Evolutionary conservation across 257 asterid species (phyloP).

Genomic region (Vinca minor): DNA sequence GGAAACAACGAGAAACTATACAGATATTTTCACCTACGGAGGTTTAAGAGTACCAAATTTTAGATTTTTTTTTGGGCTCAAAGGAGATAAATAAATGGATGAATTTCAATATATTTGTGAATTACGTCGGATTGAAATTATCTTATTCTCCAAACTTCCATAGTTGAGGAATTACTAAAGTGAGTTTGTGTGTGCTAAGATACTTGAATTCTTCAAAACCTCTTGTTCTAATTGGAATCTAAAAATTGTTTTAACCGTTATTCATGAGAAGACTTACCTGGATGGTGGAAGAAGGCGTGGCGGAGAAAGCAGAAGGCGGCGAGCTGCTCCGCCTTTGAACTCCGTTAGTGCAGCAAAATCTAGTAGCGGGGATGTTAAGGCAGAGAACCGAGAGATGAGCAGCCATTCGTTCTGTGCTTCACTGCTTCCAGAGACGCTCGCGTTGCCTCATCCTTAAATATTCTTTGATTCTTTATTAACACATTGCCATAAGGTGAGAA

Average conservation of each 20-base stretch:
- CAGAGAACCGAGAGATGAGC: constrained; percentile 44
- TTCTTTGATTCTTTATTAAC: no score
- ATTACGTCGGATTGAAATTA: no score
- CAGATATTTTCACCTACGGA: not conserved
- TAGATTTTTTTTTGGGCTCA: not conserved
- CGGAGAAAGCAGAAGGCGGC: constrained; percentile 25
- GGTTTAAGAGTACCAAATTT: not conserved
- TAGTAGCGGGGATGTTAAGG: constrained; percentile 34
- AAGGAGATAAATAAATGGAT: not conserved
- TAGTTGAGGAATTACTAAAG: not conserved
- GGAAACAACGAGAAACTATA: not conserved
- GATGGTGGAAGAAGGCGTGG: constrained; percentile 46
- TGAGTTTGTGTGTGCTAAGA: not conserved
- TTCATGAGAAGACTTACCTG: constrained; percentile 36
- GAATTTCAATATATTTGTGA: not conserved
- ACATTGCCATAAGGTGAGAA: no score
- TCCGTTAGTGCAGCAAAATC: constrained; percentile 23
- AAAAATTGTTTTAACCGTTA: not conserved
- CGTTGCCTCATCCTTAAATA: no score
- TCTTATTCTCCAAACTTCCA: not conserved
- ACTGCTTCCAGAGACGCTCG: no score
- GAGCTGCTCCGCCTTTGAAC: constrained; percentile 26
- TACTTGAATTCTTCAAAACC: not conserved
- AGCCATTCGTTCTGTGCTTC: constrained; percentile 30
- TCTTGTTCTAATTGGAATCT: not conserved